Evolutionary conservation across 2,329 filamentous ascomycete genomes (phyloP), one percentile per base, ranked within the genome.

Genomic region (Monilinia fructicola): DNA sequence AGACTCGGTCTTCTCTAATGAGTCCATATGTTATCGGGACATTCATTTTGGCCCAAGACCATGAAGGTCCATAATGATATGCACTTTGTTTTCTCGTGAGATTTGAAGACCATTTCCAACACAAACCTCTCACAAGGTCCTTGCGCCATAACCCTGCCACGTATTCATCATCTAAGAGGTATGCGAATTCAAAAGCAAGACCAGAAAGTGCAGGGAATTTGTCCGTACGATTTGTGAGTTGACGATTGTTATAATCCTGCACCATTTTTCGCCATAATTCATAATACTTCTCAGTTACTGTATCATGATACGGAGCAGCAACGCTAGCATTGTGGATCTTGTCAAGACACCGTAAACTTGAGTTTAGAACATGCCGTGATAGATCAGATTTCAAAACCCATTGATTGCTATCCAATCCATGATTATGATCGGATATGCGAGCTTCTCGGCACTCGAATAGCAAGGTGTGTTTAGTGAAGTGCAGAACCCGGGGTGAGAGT

Each of bases 381-480:
- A 66, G n/a, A 44, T 21, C 38, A n/a, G 55, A 61, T 38, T 66
- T 61, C 16, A 38, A 42, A 38, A 31, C 42, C 55, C 55, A 66
- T 23, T 63, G 14, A 11, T 42, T 66, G 23, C 18, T 42, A n/a
- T 42, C 14, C 9, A 23, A 10, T 42, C 18, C 28, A 62, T 54
- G 38, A 38, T n/a, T 31, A 21, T 60, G 46, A 31, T 67, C 61
- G 9, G 61, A 59, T 54, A 21, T 46, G 26, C 50, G 46, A 50
- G 55, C 55, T 28, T 62, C 64, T 35, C 54, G 40, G 28, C 67
- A 68, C 40, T 67, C 64, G 12, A 61, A 68, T 3, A 67, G 46
- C 31, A 68, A 48, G 16, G 52, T 55, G 23, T 67, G 35, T 42
- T 64, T 66, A 9, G 74, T 74, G 65, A 70, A 70, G 35, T 69